Evolutionary conservation across 2,329 filamentous ascomycete genomes (phyloP).

Genomic region (Neofusicoccum sp.): DNA sequence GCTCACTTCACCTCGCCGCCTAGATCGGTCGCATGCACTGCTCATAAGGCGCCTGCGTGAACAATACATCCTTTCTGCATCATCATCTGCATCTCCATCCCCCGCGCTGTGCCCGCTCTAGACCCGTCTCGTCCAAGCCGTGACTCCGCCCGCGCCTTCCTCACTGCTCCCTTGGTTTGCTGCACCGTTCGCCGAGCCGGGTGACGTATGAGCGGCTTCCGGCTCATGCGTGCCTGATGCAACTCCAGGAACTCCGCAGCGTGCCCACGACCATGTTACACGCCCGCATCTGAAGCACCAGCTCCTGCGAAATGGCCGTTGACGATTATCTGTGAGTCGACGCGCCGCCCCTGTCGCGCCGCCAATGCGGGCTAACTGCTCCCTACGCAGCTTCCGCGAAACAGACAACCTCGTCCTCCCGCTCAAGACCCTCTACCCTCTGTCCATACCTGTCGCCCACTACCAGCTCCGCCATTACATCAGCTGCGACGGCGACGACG

Average conservation of each 20-base stretch:
- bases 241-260: conserved; percentile 1
- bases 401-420: conserved; percentile 46
- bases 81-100: background rate
- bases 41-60: background rate
- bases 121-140: background rate
- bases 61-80: background rate
- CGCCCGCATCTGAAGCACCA: conserved; percentile 27
- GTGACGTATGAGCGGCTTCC: conserved; percentile 17
- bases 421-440: conserved; percentile 47
- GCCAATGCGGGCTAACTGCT: conserved; percentile 22
- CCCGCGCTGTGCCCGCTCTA: background rate
- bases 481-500: conserved; percentile 71
- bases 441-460: conserved; percentile 57
- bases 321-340: conserved; percentile 36
- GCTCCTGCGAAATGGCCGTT: conserved; percentile 34
- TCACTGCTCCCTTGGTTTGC: background rate
- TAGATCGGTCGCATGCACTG: background rate
- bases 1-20: background rate
- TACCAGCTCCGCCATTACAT: conserved; percentile 90
- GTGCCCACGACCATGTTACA: conserved; percentile 26
- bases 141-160: conserved; percentile 1
- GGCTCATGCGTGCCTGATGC: conserved; percentile 14
- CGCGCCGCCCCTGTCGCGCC: background rate
- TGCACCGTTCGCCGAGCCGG: background rate
- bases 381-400: conserved; percentile 42